A percentile compares a stretch with the other conserved stretches of the same genome.
phyloP scores from a whole-genome alignment of 805 yeast species.

The Debaryomyces prosopidis region DNA sequence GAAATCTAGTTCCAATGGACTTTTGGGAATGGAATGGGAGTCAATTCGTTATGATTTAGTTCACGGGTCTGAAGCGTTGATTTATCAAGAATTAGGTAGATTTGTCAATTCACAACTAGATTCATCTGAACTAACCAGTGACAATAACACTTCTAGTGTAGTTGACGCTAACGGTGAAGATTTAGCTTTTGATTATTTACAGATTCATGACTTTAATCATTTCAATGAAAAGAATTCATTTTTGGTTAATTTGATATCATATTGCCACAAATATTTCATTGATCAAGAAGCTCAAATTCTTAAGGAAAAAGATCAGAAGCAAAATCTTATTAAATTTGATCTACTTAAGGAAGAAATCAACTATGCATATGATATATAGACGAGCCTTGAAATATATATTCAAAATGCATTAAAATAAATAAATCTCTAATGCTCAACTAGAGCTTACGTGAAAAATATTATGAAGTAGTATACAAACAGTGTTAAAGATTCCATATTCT shows the following conservation, averaged over 20 bases:
- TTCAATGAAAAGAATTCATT: slow-evolving; percentile 31
- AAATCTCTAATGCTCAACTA: too few species aligned
- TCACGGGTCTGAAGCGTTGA: slow-evolving; percentile 35
- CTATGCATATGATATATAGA: slow-evolving; percentile 1
- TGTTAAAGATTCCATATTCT: slow-evolving; percentile 25
- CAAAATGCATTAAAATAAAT: too few species aligned
- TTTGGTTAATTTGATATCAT: slow-evolving; percentile 24
- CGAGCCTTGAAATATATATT: too few species aligned
- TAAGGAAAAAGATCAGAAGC: slow-evolving; percentile 4
- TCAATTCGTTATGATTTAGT: slow-evolving; percentile 38
- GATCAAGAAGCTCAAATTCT: slow-evolving; percentile 7
- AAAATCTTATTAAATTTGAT: slow-evolving; percentile 21
- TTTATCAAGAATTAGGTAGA: slow-evolving; percentile 36
- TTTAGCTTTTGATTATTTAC: slow-evolving; percentile 25
- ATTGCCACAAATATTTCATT: slow-evolving; percentile 19
- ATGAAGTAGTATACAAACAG: slow-evolving; percentile 23
- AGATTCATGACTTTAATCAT: slow-evolving; percentile 34
- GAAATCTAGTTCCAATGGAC: slow-evolving; percentile 33
- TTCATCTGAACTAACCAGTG: slow-evolving; percentile 1
- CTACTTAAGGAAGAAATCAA: slow-evolving; percentile 23
- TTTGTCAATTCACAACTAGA: slow-evolving; percentile 4
- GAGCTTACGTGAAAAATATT: slow-evolving; percentile 14
- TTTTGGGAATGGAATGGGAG: slow-evolving; percentile 45
- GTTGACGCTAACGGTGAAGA: slow-evolving; percentile 6
- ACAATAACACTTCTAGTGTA: neutral